A percentile compares a stretch with the other conserved stretches of the same genome.
Evolutionary conservation across 495 filamentous ascomycete genomes (phyloP).

Genomic region (Filosporella fistucella): DNA sequence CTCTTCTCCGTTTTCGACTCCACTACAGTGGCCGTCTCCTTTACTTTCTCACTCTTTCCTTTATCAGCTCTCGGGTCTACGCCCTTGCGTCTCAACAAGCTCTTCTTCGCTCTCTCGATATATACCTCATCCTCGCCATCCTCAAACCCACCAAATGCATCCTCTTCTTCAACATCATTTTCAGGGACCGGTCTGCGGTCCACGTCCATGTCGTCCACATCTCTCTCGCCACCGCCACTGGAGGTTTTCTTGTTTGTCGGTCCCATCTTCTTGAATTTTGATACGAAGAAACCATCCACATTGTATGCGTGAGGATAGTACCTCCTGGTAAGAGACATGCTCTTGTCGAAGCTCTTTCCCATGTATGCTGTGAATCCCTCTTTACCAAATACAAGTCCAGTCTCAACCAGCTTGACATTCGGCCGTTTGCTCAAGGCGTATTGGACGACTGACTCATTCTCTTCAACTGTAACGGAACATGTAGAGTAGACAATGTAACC

Average conservation of each 20-base stretch:
- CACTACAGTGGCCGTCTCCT: constrained; percentile 15
- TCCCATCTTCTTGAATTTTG: constrained; percentile 91
- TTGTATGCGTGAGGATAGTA: constrained; percentile 96
- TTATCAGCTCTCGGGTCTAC: constrained; percentile 38
- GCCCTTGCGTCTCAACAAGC: constrained; percentile 48
- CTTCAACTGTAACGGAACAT: constrained; percentile 86
- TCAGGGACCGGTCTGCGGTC: constrained; percentile 46
- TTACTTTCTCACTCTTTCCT: constrained; percentile 5
- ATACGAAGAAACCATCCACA: constrained; percentile 97
- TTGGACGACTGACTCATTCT: constrained; percentile 90
- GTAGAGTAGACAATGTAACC: constrained; percentile 95
- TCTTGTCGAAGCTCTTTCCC: constrained; percentile 83
- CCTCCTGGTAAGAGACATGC: constrained; percentile 78
- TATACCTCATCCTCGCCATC: constrained; percentile 75
- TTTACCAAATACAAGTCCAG: constrained; percentile 86
- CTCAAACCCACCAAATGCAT: constrained; percentile 85
- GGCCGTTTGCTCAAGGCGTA: constrained; percentile 87
- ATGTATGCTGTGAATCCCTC: constrained; percentile 85
- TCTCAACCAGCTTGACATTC: constrained; percentile 90
- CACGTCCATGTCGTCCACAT: constrained; percentile 37
- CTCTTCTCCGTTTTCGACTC: constrained; percentile 18
- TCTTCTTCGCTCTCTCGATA: constrained; percentile 69
- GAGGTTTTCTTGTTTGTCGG: constrained; percentile 51
- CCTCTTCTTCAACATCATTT: constrained; percentile 36
- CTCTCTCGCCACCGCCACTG: constrained; percentile 18